A percentile compares a stretch with the other conserved stretches of the same genome.
Conservation (phyloP, 2,329 filamentous ascomycete genomes). For the Pestalotiopsis fici region DNA sequence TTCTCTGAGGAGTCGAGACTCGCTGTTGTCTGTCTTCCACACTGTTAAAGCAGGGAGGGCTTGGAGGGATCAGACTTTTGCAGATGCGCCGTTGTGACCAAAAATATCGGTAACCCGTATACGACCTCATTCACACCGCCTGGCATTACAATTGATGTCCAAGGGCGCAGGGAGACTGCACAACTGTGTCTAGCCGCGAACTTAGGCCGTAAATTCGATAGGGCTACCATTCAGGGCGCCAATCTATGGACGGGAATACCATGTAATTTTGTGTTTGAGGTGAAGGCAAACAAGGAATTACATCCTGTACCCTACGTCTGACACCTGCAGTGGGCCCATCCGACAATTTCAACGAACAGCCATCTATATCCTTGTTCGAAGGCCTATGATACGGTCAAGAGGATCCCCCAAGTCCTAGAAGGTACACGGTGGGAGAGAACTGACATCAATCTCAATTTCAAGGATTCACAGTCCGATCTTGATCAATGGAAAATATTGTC, state of each 20-base stretch:
- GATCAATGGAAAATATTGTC: neutral
- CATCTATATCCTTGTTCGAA: neutral
- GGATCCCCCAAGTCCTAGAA: neutral
- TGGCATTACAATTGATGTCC: neutral
- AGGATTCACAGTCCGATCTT: neutral
- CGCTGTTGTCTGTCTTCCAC: too few species aligned
- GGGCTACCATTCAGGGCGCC: neutral
- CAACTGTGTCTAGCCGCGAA: neutral
- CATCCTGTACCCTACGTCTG: neutral
- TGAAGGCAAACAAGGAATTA: neutral
- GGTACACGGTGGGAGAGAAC: neutral
- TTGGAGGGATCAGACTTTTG: too few species aligned
- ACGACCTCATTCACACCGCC: neutral
- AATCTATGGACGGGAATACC: neutral
- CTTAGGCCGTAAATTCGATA: neutral
- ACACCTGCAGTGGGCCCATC: neutral
- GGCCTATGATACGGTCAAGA: neutral
- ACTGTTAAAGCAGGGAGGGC: too few species aligned
- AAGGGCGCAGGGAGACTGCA: neutral
- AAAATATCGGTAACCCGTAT: too few species aligned
- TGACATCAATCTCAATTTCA: neutral
- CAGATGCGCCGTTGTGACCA: too few species aligned
- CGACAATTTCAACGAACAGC: neutral
- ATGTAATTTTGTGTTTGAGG: neutral
- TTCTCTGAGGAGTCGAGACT: slow-evolving; percentile 77